These are phyloP conservation scores for Penicillium diatomitis DNA, from an alignment of 495 filamentous ascomycete species.

Conservation along the genomic window DNA sequence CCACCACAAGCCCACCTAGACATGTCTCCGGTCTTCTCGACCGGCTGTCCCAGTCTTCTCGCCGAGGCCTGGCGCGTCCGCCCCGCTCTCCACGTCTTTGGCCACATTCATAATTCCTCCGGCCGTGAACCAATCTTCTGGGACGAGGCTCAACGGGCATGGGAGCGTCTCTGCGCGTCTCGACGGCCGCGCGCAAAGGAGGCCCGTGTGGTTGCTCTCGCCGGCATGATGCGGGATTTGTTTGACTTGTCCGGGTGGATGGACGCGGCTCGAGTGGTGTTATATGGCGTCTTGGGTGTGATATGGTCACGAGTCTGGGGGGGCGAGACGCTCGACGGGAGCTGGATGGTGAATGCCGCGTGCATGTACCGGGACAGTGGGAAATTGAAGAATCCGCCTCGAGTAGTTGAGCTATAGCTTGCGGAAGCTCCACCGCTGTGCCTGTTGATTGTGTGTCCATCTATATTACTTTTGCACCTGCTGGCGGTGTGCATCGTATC, in stretches of 20 bases:
- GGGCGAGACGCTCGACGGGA: conserved; percentile 43
- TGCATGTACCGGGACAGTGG: conserved; percentile 62
- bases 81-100: conserved; percentile 78
- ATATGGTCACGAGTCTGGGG: conserved; percentile 66
- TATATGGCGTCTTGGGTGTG: conserved; percentile 53
- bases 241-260: conserved; percentile 48
- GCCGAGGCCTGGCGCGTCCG: conserved; percentile 69
- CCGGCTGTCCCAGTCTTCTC: conserved; percentile 70
- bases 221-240: conserved; percentile 44
- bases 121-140: conserved; percentile 62
- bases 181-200: conserved; percentile 21
- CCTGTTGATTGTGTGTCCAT: no score
- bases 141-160: conserved; percentile 64
- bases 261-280: conserved; percentile 49
- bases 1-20: conserved; percentile 67
- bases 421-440: no score
- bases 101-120: conserved; percentile 68
- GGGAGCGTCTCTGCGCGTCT: conserved; percentile 50
- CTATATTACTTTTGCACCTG: no score
- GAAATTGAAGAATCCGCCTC: conserved; percentile 51
- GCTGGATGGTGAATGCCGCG: conserved; percentile 69
- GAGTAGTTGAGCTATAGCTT: conserved; percentile 40
- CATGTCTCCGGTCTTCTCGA: conserved; percentile 40
- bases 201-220: conserved; percentile 17
- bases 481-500: no score